Conservation (phyloP, 208 protist species). For the Phytomonas francai region DNA sequence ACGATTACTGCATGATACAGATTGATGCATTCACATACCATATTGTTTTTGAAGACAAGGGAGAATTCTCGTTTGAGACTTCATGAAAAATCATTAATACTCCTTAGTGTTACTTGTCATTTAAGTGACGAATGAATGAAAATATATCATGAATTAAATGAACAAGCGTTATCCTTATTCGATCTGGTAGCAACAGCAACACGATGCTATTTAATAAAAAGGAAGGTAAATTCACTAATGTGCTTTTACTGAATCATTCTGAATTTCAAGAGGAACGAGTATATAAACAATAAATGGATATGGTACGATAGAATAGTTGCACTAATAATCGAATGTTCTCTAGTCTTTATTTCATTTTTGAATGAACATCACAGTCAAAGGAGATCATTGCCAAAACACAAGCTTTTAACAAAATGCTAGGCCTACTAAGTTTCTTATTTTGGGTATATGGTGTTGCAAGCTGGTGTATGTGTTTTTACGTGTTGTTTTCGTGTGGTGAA, state of each 20-base stretch:
- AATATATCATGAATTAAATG: not conserved
- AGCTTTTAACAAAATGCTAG: not conserved
- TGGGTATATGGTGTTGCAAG: constrained; percentile 73
- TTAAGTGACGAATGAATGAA: not conserved
- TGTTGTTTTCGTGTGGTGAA: constrained; percentile 78
- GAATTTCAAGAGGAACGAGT: not conserved
- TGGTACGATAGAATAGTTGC: not conserved
- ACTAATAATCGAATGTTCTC: not conserved
- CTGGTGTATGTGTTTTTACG: constrained; percentile 88
- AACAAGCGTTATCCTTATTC: not conserved
- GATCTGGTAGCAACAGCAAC: not conserved
- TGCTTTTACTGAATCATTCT: not conserved
- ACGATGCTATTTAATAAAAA: not conserved
- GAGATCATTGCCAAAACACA: not conserved
- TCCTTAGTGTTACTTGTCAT: not conserved
- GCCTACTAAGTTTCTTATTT: constrained; percentile 16
- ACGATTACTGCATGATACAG: not conserved
- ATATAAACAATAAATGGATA: not conserved
- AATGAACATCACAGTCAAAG: not conserved
- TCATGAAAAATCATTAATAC: not conserved
- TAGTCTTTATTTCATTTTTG: not conserved
- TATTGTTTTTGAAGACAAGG: not conserved
- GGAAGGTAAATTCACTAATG: not conserved
- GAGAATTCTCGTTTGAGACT: not conserved
- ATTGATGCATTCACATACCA: not conserved